phyloP scores from a whole-genome alignment of 2,329 filamentous ascomycete genomes.

The Diaporthe longicolla region DNA sequence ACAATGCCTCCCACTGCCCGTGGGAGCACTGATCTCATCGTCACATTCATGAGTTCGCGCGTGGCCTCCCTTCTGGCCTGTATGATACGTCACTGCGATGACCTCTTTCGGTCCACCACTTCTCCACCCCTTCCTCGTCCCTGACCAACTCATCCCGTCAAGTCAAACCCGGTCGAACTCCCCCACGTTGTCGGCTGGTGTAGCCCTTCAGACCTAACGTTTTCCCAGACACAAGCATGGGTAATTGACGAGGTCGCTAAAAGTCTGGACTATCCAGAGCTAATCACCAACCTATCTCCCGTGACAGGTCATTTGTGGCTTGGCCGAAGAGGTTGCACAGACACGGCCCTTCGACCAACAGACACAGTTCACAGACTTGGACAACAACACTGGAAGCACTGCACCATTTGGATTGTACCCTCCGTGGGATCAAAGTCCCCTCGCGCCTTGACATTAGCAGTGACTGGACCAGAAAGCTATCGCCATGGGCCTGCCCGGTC shows the following conservation, averaged over 20 bases:
- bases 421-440: not conserved
- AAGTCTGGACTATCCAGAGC: not conserved
- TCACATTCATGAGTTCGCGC: not conserved
- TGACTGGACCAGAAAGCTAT: not conserved
- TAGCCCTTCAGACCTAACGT: not conserved
- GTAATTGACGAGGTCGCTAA: not conserved
- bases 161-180: not conserved
- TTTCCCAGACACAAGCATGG: conserved; percentile 14
- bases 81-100: too few species aligned
- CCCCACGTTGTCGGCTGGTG: not conserved
- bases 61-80: not conserved
- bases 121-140: not conserved
- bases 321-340: conserved; percentile 25
- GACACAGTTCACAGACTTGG: not conserved
- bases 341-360: conserved; percentile 10
- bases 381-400: not conserved
- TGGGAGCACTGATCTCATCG: not conserved
- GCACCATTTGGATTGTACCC: not conserved
- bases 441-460: not conserved
- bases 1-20: not conserved
- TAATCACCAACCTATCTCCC: not conserved
- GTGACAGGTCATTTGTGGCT: conserved; percentile 38
- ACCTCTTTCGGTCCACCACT: not conserved
- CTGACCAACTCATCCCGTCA: not conserved
- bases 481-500: not conserved